Percentiles rank a stretch among this genome's conserved stretches.
phyloP scores from a whole-genome alignment of 208 protist genomes.

The Leishmania aethiopica region DNA sequence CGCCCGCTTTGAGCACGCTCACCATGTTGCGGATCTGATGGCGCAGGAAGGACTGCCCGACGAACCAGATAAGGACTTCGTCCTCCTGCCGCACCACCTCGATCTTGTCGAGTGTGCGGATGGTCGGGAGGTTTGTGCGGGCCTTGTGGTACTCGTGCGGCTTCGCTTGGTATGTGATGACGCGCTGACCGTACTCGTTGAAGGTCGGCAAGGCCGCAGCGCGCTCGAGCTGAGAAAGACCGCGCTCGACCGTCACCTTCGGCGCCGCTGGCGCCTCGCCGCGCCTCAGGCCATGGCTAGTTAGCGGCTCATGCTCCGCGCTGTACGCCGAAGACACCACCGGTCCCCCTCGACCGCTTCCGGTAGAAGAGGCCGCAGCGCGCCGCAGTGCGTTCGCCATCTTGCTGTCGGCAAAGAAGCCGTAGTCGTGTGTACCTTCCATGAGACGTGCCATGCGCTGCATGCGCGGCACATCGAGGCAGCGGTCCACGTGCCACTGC shows the following conservation, averaged over 20 bases:
- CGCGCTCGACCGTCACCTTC: conserved; percentile 64
- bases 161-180: conserved; percentile 64
- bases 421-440: conserved; percentile 83
- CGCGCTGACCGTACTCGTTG: conserved; percentile 79
- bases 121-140: conserved; percentile 75
- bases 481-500: conserved; percentile 90
- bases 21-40: conserved; percentile 92
- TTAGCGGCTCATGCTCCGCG: conserved; percentile 57
- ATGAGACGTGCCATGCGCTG: conserved; percentile 68
- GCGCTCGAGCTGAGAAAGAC: conserved; percentile 63
- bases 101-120: conserved; percentile 82
- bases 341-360: conserved; percentile 9
- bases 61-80: conserved; percentile 89
- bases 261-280: conserved; percentile 47
- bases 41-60: conserved; percentile 81
- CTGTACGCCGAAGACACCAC: conserved; percentile 43
- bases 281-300: conserved; percentile 29
- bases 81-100: conserved; percentile 88
- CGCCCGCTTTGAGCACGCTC: conserved; percentile 74
- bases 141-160: conserved; percentile 67
- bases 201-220: conserved; percentile 84
- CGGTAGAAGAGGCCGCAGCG: conserved; percentile 34
- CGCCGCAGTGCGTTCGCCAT: conserved; percentile 85
- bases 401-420: conserved; percentile 87
- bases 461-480: conserved; percentile 84